Base-by-base conservation (phyloP, 2,329 filamentous ascomycete species). In the Pseudocercospora pini-densiflorae region DNA sequence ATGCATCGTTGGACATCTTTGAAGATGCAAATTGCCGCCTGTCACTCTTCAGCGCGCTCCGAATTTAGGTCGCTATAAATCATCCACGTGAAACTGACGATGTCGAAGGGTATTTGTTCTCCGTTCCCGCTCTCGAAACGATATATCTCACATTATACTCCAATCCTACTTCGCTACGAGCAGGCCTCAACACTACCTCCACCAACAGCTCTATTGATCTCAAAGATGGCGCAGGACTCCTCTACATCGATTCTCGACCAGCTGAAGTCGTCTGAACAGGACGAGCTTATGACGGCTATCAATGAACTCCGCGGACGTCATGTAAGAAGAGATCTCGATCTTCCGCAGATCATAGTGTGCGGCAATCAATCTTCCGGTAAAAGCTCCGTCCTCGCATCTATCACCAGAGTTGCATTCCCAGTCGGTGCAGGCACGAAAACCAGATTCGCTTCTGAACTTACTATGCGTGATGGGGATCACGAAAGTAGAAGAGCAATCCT, bases 301-400 rank as follows among this genome's bases (percentile, higher is more conserved):
- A 83, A 88, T 69, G 77, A 79, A 0, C 75, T 89, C 0, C 81
- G 84, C 5, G 78, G 79, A 2, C 79, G 82, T 9, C 84, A 85
- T 1, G 57, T 79, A 19, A 74, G 67, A 36, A 71, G 73, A 14
- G 67, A 75, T n/a, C 29, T 75, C 2, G 61, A 64, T 9, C 68
- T 79, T 1, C 75, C 78, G 24, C 63, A 76, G 65, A 47, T 75
- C 49, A 82, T 89, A 8, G 86, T 89, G 5, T 85, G 86, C 31
- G 87, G 88, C 8, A 85, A 88, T 61, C 86, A 87, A 65, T 88
- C 85, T 0, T 82, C 83, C 0, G 88, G 87, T 4, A 90, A 90
- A 72, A 88, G 85, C 23, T 89, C 86, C 0, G 86, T 89, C 0
- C 81, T 90, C 0, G 85, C 89, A 68, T 88, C 87, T 0, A 86